Evolutionary conservation across 108 stramenopile genomes (phyloP).

Genomic region (Skeletonema potamos): DNA sequence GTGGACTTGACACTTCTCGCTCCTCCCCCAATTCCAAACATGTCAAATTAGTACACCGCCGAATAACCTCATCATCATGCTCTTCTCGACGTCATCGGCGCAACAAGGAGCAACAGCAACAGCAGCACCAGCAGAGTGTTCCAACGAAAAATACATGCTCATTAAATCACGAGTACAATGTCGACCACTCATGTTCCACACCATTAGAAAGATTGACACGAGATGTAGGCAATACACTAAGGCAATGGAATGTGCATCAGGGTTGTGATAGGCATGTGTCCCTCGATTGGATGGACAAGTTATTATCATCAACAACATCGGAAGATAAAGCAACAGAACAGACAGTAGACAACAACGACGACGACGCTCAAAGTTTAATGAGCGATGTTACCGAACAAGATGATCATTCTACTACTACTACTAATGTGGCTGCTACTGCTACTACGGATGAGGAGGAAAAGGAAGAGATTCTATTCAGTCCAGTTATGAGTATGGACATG

Average conservation of each 20-base stretch:
- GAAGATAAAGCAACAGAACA: neutral
- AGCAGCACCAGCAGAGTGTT: neutral
- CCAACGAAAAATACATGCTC: neutral
- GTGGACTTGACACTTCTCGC: neutral
- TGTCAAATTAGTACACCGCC: neutral
- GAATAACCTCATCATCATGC: neutral
- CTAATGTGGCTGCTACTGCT: neutral
- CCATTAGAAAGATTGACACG: slow-evolving; percentile 79
- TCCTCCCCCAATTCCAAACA: neutral
- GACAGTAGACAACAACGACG: neutral
- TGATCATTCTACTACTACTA: neutral
- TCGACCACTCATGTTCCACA: slow-evolving; percentile 85
- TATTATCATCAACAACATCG: neutral
- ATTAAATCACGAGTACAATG: slow-evolving; percentile 70
- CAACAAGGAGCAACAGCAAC: neutral
- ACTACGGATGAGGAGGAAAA: neutral
- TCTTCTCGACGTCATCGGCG: neutral
- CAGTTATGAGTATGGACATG: slow-evolving; percentile 38
- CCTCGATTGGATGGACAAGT: slow-evolving; percentile 32
- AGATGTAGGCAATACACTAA: slow-evolving; percentile 74
- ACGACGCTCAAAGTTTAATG: neutral
- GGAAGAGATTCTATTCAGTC: neutral
- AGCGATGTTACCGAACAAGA: neutral
- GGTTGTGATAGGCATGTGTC: slow-evolving; percentile 80
- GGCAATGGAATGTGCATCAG: slow-evolving; percentile 75